These are phyloP conservation scores for Xanthoconium purpureum DNA, from an alignment of 768 basidiomycete species.

Conservation along the genomic window DNA sequence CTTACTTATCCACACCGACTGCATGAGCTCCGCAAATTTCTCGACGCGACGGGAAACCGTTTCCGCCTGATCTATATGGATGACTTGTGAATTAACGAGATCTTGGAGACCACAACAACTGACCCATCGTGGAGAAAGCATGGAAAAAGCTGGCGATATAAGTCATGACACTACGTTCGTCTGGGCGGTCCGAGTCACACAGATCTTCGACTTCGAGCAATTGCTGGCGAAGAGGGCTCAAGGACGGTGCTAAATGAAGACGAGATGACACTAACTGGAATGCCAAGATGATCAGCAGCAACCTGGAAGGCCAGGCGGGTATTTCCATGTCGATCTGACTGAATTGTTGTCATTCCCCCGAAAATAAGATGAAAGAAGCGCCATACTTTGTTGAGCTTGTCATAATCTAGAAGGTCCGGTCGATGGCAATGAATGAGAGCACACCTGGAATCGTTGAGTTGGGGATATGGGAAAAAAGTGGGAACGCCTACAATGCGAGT, in stretches of 20 bases:
- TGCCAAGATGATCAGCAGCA: slow-evolving; percentile 84
- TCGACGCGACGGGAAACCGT: slow-evolving; percentile 91
- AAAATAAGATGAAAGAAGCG: not conserved
- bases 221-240: slow-evolving; percentile 51
- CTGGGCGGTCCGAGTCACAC: slow-evolving; percentile 82
- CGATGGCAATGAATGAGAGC: slow-evolving; percentile 97
- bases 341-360: slow-evolving; percentile 9
- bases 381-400: slow-evolving; percentile 77
- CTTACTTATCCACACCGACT: slow-evolving; percentile 79
- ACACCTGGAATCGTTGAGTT: slow-evolving; percentile 56
- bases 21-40: slow-evolving; percentile 95
- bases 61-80: slow-evolving; percentile 78
- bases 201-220: slow-evolving; percentile 95
- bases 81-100: not conserved
- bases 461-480: not conserved
- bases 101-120: slow-evolving; percentile 18
- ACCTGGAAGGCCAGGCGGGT: slow-evolving; percentile 85
- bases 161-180: slow-evolving; percentile 97
- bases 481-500: slow-evolving; percentile 73
- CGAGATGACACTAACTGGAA: slow-evolving; percentile 62
- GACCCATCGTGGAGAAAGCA: slow-evolving; percentile 96
- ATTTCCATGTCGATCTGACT: slow-evolving; percentile 79
- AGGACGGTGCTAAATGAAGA: not conserved
- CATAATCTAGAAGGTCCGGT: slow-evolving; percentile 90
- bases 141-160: slow-evolving; percentile 98